Percentiles rank a stretch among this genome's conserved stretches.
Conservation (phyloP, 2,329 filamentous ascomycete species). For the Emericellopsis atlantica region DNA sequence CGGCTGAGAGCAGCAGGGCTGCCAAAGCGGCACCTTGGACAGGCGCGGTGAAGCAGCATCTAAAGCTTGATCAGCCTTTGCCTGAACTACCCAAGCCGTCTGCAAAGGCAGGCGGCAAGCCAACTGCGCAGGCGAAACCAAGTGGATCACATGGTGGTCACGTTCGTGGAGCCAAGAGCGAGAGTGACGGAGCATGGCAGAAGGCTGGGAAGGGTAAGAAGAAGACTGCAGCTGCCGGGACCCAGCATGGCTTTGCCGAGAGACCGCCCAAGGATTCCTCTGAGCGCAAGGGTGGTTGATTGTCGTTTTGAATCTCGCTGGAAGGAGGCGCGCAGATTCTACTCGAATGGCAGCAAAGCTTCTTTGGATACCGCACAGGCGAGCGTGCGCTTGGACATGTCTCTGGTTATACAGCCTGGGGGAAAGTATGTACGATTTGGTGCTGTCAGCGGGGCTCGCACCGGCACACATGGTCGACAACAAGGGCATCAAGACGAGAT, state of each 20-base stretch:
- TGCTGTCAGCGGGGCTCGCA: too few species aligned
- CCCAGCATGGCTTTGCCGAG: constrained; percentile 29
- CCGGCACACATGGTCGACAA: too few species aligned
- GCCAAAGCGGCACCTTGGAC: background rate
- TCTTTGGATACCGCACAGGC: too few species aligned
- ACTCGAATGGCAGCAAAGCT: too few species aligned
- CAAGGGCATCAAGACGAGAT: too few species aligned
- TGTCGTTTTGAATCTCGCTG: background rate
- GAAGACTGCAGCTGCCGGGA: constrained; percentile 17
- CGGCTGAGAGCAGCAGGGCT: constrained; percentile 11
- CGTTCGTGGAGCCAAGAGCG: constrained; percentile 38
- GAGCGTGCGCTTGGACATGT: background rate
- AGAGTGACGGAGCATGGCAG: constrained; percentile 44
- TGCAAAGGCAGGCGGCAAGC: background rate
- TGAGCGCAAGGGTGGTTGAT: constrained; percentile 51
- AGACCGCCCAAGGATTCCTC: constrained; percentile 43
- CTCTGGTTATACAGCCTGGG: background rate
- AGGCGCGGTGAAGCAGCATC: constrained; percentile 2
- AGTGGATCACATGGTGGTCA: constrained; percentile 38
- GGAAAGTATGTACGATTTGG: background rate
- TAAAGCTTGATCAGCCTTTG: constrained; percentile 2
- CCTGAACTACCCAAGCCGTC: constrained; percentile 5
- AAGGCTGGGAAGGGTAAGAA: constrained; percentile 41
- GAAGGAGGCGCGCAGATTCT: too few species aligned
- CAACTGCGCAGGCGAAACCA: constrained; percentile 11